These are phyloP conservation scores for Cercophora sp. DNA, from an alignment of 495 filamentous ascomycete species.

Conservation along the genomic window DNA sequence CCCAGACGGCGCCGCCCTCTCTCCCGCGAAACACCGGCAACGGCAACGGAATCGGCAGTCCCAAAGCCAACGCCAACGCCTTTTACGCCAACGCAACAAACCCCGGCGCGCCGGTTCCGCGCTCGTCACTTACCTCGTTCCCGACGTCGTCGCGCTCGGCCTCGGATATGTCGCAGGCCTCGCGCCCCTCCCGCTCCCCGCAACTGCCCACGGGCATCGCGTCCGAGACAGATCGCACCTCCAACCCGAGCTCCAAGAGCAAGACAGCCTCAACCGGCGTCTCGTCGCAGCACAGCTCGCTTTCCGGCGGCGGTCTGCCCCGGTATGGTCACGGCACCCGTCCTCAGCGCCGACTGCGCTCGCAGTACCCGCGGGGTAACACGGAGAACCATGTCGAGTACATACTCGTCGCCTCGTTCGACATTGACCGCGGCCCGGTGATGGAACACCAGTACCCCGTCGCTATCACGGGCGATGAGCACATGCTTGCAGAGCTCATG, in stretches of 20 bases:
- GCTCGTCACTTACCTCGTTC: slow-evolving; percentile 58
- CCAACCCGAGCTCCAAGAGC: slow-evolving; percentile 54
- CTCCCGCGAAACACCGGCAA: no score
- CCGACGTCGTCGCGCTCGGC: slow-evolving; percentile 52
- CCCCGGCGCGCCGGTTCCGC: slow-evolving; percentile 17
- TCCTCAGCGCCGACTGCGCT: slow-evolving; percentile 56
- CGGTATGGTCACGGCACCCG: slow-evolving; percentile 39
- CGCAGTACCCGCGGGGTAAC: slow-evolving; percentile 78
- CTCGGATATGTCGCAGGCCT: slow-evolving; percentile 48
- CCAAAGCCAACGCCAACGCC: slow-evolving; percentile 5
- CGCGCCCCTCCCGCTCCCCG: slow-evolving; percentile 49
- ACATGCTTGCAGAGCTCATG: slow-evolving; percentile 98
- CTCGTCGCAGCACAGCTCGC: slow-evolving; percentile 52
- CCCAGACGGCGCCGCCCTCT: slow-evolving; percentile 11
- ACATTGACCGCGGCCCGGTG: slow-evolving; percentile 90
- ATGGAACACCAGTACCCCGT: slow-evolving; percentile 98
- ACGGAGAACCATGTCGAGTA: slow-evolving; percentile 95
- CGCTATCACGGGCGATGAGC: slow-evolving; percentile 92
- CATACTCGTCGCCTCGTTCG: slow-evolving; percentile 96
- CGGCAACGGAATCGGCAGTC: no score
- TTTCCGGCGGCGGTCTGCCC: slow-evolving; percentile 37
- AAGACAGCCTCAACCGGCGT: slow-evolving; percentile 49
- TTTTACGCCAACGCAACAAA: slow-evolving; percentile 11
- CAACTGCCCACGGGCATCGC: slow-evolving; percentile 37
- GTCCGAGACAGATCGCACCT: slow-evolving; percentile 44